A percentile compares a stretch with the other conserved stretches of the same genome.
Conservation (phyloP, 441 rosid genomes). For the Populus hybrid region DNA sequence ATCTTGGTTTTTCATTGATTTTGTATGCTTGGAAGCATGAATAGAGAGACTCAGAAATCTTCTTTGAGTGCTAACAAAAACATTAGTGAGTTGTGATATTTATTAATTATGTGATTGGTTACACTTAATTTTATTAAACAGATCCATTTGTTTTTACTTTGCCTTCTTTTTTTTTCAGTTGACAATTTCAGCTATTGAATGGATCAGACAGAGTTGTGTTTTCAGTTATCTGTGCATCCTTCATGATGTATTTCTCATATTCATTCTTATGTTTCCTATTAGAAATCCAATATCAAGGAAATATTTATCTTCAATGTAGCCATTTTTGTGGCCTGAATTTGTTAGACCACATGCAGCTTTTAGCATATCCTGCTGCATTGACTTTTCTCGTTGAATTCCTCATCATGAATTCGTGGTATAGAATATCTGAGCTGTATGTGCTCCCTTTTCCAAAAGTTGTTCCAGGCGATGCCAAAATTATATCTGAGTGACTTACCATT, state of each 20-base stretch:
- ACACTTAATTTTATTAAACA: background rate
- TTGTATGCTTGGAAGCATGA: slow-evolving; percentile 88
- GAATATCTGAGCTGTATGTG: background rate
- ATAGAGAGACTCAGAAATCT: slow-evolving; percentile 36
- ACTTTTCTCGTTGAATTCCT: background rate
- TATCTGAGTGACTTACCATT: background rate
- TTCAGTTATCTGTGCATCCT: background rate
- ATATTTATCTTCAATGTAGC: slow-evolving; percentile 30
- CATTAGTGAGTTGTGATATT: background rate
- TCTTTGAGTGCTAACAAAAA: background rate
- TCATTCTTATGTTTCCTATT: background rate
- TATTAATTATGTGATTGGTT: background rate
- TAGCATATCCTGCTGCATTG: background rate
- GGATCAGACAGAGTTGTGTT: background rate
- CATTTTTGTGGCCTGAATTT: background rate
- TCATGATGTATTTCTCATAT: background rate
- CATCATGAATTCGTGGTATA: background rate
- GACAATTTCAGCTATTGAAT: background rate
- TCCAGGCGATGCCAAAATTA: background rate
- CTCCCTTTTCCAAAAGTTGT: background rate
- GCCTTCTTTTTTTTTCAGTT: background rate
- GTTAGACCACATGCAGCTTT: background rate
- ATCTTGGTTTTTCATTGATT: slow-evolving; percentile 67
- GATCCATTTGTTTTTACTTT: background rate
- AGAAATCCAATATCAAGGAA: background rate